Base-by-base conservation (phyloP, 2,329 filamentous ascomycete species). In the Taxawa tesnikishii region DNA sequence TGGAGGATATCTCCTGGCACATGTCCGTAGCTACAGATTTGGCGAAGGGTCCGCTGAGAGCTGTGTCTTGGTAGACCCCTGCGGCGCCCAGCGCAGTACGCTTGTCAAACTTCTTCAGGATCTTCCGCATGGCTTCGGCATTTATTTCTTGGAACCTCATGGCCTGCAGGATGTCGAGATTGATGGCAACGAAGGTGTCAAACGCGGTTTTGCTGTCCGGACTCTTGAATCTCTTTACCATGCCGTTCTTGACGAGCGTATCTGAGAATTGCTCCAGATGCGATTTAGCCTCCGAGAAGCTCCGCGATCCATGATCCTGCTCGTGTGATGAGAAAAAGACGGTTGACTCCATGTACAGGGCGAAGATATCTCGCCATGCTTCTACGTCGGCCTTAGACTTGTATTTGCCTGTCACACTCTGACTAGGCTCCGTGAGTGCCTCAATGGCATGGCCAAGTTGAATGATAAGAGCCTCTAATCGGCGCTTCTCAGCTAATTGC, bases 61-160 rank as follows among this genome's bases (percentile, higher is more conserved):
- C 27, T n/a, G 27, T 17, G 4, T 21, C 15, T 15, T 35, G 36
- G 12, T 41, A 80, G 0, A 65, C 66, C 21, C 69, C 61, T 24
- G 74, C 74, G 1, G 79, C 75, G 15, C 78, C 75, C 13, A 92
- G 63, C 1, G 79, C 74, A 2, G 84, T 93, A 37, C 75, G 73
- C 56, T 93, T 93, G 56, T 90, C 82, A 50, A 93, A 93, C 75
- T 85, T 93, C 54, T 93, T 93, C 32, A 93, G 58, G 31, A 93
- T 93, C 54, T 93, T 93, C 19, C 63, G 63, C 46, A 90, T 73
- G 1, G 84, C 84, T 17, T 70, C 70, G 42, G 73, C 72, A 47
- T 93, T 92, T 42, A 92, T 75, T 49, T 90, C 83, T 47, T 87
- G 82, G 44, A 92, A 93, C 37, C 78, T 76, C 41, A 93, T 65